Percentiles rank a stretch among this genome's conserved stretches.
Evolutionary conservation across 2,329 filamentous ascomycete genomes (phyloP).

Genomic region (Cladosporium sp.): DNA sequence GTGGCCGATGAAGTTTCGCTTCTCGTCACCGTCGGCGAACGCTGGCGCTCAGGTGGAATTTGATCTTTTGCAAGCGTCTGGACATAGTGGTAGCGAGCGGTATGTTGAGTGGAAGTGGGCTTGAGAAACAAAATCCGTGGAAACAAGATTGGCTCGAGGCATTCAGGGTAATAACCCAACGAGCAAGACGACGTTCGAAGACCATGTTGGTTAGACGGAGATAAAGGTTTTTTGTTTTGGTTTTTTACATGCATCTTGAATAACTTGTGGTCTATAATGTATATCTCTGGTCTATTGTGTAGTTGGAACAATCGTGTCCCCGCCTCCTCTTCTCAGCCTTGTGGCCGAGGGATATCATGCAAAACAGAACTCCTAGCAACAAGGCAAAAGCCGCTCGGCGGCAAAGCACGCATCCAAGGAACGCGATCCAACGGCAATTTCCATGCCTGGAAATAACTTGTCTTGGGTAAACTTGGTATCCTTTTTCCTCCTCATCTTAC

Average conservation of each 20-base stretch:
- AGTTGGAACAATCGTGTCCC: conserved; percentile 22
- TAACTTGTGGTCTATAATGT: background rate
- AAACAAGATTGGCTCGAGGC: too few relatives aligned
- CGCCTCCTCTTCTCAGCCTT: conserved; percentile 25
- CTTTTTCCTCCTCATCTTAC: conserved; percentile 1
- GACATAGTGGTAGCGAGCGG: background rate
- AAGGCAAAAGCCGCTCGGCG: background rate
- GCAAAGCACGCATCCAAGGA: background rate
- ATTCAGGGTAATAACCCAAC: too few relatives aligned
- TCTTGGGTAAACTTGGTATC: background rate
- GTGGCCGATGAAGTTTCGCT: background rate
- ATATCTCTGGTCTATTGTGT: background rate
- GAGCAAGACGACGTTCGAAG: too few relatives aligned
- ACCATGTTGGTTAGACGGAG: too few relatives aligned
- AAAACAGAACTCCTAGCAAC: conserved; percentile 7
- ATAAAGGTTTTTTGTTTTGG: too few relatives aligned
- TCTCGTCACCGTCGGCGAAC: background rate
- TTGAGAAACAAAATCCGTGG: too few relatives aligned
- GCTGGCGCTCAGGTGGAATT: background rate
- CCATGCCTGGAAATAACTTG: too few relatives aligned
- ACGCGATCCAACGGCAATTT: background rate
- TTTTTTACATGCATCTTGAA: background rate
- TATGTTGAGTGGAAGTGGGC: background rate
- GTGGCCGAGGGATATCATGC: background rate
- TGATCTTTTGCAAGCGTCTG: background rate